phyloP scores from a whole-genome alignment of 75 land plant genomes.

The Sequoiadendron giganteum region DNA sequence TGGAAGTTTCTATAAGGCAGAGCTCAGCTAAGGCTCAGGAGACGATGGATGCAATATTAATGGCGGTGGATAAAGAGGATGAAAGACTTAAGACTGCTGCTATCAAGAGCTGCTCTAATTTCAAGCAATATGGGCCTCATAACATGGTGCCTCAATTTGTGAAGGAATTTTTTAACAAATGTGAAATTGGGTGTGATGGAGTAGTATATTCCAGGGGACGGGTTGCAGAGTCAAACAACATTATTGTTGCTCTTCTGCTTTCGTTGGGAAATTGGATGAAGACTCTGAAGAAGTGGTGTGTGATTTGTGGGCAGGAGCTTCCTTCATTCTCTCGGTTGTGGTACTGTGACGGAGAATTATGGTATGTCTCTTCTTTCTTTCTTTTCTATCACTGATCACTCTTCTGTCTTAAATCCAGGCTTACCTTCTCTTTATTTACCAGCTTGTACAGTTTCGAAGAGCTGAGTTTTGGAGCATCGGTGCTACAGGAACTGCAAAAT shows the following conservation, averaged over 20 bases:
- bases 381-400: too few species aligned
- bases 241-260: neutral
- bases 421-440: neutral
- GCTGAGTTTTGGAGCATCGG: slow-evolving; percentile 26
- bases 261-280: neutral
- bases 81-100: neutral
- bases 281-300: neutral
- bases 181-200: neutral
- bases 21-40: neutral
- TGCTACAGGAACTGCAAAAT: slow-evolving; percentile 25
- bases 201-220: neutral
- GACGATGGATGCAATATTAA: neutral
- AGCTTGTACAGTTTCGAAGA: slow-evolving; percentile 35
- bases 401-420: too few species aligned
- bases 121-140: neutral
- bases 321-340: slow-evolving; percentile 1
- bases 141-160: neutral
- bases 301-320: neutral
- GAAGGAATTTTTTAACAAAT: neutral
- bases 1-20: neutral
- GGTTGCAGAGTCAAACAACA: neutral
- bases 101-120: neutral
- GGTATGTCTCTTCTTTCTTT: neutral
- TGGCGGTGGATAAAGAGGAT: neutral
- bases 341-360: slow-evolving; percentile 7